A percentile compares a stretch with the other conserved stretches of the same genome.
These are phyloP conservation scores for Aschersonia sp. DNA, from an alignment of 2,329 filamentous ascomycete species.

Conservation along the genomic window DNA sequence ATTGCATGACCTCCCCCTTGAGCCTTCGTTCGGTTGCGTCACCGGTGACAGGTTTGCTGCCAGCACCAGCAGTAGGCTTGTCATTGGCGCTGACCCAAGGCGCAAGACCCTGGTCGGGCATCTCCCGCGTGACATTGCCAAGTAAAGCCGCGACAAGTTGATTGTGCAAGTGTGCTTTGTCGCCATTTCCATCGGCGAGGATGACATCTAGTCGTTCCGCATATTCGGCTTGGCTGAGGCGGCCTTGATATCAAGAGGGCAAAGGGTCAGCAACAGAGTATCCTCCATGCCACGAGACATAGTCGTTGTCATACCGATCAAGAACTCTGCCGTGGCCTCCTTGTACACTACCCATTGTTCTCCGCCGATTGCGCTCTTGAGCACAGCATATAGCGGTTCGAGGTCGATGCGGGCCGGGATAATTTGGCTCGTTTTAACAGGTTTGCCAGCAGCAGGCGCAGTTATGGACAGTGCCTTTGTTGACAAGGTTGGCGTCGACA, in stretches of 20 bases:
- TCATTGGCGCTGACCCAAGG: conserved; percentile 61
- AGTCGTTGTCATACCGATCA: conserved; percentile 34
- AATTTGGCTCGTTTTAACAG: conserved; percentile 45
- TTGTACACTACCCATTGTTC: conserved; percentile 54
- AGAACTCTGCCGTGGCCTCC: conserved; percentile 45
- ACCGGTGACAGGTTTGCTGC: conserved; percentile 47
- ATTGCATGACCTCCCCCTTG: conserved; percentile 57
- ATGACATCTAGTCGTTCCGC: conserved; percentile 45
- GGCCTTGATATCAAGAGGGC: conserved; percentile 30
- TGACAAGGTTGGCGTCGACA: conserved; percentile 44
- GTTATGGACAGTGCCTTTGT: conserved; percentile 43
- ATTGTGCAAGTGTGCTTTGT: conserved; percentile 51
- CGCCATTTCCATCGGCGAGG: conserved; percentile 39
- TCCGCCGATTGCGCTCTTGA: conserved; percentile 42
- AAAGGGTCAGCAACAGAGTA: background rate
- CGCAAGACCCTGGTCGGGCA: conserved; percentile 52
- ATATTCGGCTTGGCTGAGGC: conserved; percentile 48
- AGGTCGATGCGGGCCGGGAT: conserved; percentile 54
- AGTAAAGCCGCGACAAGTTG: conserved; percentile 53
- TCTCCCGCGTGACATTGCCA: conserved; percentile 54
- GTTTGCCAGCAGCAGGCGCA: conserved; percentile 32
- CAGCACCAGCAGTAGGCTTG: conserved; percentile 42
- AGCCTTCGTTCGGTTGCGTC: conserved; percentile 51
- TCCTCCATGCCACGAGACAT: background rate
- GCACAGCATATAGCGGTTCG: conserved; percentile 46